A percentile compares a stretch with the other conserved stretches of the same genome.
These are phyloP conservation scores for Chlorophyllum brunneum DNA, from an alignment of 768 basidiomycete genomes.

Conservation along the genomic window DNA sequence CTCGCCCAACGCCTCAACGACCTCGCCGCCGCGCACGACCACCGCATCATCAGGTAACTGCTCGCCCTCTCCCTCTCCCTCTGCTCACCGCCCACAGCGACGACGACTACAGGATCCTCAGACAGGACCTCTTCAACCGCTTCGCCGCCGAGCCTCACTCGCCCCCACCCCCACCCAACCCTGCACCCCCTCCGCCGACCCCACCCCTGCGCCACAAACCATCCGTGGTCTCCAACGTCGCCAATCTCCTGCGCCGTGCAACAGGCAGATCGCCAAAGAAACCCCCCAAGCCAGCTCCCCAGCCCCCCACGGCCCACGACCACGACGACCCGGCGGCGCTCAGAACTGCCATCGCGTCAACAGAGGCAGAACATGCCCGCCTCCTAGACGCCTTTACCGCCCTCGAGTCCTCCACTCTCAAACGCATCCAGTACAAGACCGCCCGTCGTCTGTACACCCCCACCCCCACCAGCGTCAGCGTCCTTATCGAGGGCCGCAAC, in stretches of 20 bases:
- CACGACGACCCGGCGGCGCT: conserved; percentile 39
- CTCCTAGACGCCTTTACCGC: conserved; percentile 67
- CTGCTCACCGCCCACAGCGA: conserved; percentile 41
- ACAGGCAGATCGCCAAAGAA: conserved; percentile 23
- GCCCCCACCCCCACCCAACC: not conserved
- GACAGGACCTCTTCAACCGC: conserved; percentile 65
- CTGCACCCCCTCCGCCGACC: not conserved
- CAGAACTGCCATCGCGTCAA: conserved; percentile 51
- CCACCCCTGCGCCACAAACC: conserved; percentile 20
- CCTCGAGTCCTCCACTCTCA: conserved; percentile 56
- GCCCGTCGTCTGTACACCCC: conserved; percentile 29
- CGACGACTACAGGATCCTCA: conserved; percentile 68
- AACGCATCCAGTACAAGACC: conserved; percentile 39
- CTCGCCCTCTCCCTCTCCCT: conserved; percentile 11
- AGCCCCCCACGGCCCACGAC: not conserved
- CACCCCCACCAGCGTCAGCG: conserved; percentile 25
- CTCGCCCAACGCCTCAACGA: conserved; percentile 65
- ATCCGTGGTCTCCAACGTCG: conserved; percentile 27
- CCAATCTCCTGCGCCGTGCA: conserved; percentile 36
- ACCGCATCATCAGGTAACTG: conserved; percentile 64
- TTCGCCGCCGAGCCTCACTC: conserved; percentile 12
- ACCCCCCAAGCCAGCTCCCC: not conserved
- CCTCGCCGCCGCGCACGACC: conserved; percentile 62
- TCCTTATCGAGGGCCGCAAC: conserved; percentile 30
- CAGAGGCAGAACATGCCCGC: conserved; percentile 61